phyloP scores from a whole-genome alignment of 768 basidiomycete species.

The Amanita jacksonii region DNA sequence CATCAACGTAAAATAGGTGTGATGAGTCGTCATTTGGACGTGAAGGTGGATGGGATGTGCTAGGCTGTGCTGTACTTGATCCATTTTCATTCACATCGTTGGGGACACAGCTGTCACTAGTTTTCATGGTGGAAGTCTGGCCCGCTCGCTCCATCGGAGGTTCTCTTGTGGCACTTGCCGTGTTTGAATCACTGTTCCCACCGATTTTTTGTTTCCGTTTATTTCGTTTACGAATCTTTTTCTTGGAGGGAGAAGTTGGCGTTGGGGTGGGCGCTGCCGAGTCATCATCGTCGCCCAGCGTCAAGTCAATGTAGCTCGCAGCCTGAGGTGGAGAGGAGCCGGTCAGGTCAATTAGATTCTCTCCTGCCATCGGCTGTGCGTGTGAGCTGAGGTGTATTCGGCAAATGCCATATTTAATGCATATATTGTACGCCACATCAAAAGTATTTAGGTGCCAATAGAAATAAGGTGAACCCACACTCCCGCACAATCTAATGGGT shows the following conservation, averaged over 20 bases:
- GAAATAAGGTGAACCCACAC: slow-evolving; percentile 1
- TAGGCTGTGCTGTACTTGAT: no score
- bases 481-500: slow-evolving; percentile 21
- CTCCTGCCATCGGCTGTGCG: background rate
- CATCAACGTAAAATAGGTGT: slow-evolving; percentile 43
- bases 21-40: background rate
- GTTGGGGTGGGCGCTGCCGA: background rate
- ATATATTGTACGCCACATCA: slow-evolving; percentile 1
- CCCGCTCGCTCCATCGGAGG: background rate
- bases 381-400: no score
- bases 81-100: background rate
- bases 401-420: no score
- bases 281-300: slow-evolving; percentile 3
- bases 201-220: background rate
- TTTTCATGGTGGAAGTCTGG: background rate
- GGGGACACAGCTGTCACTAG: no score
- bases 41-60: slow-evolving; percentile 5
- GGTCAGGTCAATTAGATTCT: slow-evolving; percentile 24
- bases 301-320: background rate
- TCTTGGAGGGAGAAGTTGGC: background rate
- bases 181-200: background rate
- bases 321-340: background rate
- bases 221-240: background rate
- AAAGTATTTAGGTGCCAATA: no score
- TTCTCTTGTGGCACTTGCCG: background rate